A percentile compares a stretch with the other conserved stretches of the same genome.
phyloP scores from a whole-genome alignment of 2,329 filamentous ascomycete genomes.

The Massarina eburnea region DNA sequence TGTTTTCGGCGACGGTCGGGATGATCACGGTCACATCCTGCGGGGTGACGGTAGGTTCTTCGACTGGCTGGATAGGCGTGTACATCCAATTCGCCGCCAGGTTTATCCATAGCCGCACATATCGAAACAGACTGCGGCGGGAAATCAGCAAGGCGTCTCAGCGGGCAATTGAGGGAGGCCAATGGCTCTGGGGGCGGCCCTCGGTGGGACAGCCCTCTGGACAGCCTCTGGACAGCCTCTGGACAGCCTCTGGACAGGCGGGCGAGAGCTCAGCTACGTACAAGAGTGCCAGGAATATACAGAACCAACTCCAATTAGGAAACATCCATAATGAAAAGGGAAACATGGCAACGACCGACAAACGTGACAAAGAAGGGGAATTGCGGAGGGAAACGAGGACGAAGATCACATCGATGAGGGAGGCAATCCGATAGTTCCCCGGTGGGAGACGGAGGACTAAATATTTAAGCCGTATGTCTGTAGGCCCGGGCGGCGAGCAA shows the following conservation, averaged over 20 bases:
- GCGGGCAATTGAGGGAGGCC: background rate
- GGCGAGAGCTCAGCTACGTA: slow-evolving; percentile 22
- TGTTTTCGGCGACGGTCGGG: slow-evolving; percentile 85
- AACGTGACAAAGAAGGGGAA: slow-evolving; percentile 41
- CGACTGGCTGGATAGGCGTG: slow-evolving; percentile 79
- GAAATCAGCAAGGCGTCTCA: background rate
- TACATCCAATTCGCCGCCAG: slow-evolving; percentile 76
- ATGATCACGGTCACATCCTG: slow-evolving; percentile 93
- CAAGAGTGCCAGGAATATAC: slow-evolving; percentile 40
- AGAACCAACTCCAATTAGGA: slow-evolving; percentile 45
- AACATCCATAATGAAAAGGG: slow-evolving; percentile 39
- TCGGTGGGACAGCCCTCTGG: no score
- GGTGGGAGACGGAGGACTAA: slow-evolving; percentile 42
- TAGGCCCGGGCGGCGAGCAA: slow-evolving; percentile 42
- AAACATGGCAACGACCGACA: slow-evolving; percentile 43
- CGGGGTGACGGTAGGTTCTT: slow-evolving; percentile 75
- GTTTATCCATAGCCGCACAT: slow-evolving; percentile 82
- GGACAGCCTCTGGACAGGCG: no score
- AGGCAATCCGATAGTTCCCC: slow-evolving; percentile 41
- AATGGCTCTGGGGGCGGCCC: no score
- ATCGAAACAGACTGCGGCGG: slow-evolving; percentile 74
- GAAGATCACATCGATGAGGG: slow-evolving; percentile 46
- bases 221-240: no score
- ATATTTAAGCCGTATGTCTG: slow-evolving; percentile 46
- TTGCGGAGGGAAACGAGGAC: slow-evolving; percentile 36